Evolutionary conservation across 352 stramenopile genomes (phyloP).

Genomic region (Phytopythium delawarense): DNA sequence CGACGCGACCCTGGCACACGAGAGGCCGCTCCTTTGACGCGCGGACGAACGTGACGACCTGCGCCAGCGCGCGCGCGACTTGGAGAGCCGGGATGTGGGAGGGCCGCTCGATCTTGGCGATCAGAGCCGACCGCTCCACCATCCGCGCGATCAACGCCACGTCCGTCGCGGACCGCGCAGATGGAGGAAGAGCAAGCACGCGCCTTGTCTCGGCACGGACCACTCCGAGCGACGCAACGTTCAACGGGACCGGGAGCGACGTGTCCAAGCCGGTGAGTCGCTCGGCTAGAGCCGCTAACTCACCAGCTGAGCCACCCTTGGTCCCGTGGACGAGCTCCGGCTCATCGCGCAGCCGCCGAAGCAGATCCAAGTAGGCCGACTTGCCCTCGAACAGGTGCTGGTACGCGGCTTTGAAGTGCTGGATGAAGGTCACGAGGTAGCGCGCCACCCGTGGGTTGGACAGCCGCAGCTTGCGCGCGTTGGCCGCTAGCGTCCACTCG

Average conservation of each 20-base stretch:
- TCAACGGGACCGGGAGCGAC: background rate
- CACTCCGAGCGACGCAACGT: slow-evolving; percentile 54
- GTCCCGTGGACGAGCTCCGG: slow-evolving; percentile 41
- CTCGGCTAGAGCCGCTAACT: background rate
- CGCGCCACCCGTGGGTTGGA: slow-evolving; percentile 64
- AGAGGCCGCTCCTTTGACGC: slow-evolving; percentile 48
- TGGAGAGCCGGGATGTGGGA: slow-evolving; percentile 37
- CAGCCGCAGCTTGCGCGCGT: slow-evolving; percentile 55
- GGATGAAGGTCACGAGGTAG: slow-evolving; percentile 69
- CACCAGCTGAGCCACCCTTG: slow-evolving; percentile 39
- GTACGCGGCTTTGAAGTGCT: slow-evolving; percentile 74
- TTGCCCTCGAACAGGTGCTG: slow-evolving; percentile 75
- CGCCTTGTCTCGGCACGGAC: slow-evolving; percentile 64
- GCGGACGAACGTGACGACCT: slow-evolving; percentile 48
- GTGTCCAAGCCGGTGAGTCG: background rate
- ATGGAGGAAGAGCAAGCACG: slow-evolving; percentile 36
- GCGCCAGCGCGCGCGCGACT: slow-evolving; percentile 44
- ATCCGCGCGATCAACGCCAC: slow-evolving; percentile 53
- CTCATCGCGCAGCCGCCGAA: slow-evolving; percentile 61
- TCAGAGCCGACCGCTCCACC: slow-evolving; percentile 49
- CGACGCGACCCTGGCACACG: slow-evolving; percentile 68
- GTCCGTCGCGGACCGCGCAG: slow-evolving; percentile 34
- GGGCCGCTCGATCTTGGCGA: slow-evolving; percentile 68
- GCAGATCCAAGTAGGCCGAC: slow-evolving; percentile 67
- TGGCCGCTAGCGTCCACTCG: slow-evolving; percentile 63